Percentiles rank a stretch among this genome's conserved stretches.
Evolutionary conservation across 139 green algal species (phyloP).

Genomic region (Tetraselmis striata): DNA sequence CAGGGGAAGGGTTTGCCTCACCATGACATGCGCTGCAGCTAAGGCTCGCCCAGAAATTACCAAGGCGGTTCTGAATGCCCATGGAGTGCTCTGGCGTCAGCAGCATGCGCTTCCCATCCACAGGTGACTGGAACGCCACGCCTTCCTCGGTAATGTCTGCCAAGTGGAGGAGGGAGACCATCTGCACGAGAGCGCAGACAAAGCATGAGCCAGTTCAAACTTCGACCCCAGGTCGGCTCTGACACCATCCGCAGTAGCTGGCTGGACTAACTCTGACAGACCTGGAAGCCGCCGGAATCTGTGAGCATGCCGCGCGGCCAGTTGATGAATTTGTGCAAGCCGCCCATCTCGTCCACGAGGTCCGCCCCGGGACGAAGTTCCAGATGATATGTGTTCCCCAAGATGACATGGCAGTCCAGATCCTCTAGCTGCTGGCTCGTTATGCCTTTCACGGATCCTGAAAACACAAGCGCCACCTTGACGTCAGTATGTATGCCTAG

Average conservation of each 20-base stretch:
- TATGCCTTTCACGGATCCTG: constrained; percentile 27
- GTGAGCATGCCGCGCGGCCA: constrained; percentile 76
- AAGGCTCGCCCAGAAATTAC: constrained; percentile 17
- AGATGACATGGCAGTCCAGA: constrained; percentile 79
- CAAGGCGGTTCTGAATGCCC: constrained; percentile 77
- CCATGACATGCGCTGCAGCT: constrained; percentile 16
- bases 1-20: not conserved
- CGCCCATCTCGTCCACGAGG: constrained; percentile 67
- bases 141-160: constrained; percentile 89
- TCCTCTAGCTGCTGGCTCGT: constrained; percentile 60
- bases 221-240: too few relatives aligned
- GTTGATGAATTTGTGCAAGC: constrained; percentile 87
- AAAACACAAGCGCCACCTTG: too few relatives aligned
- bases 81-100: constrained; percentile 94
- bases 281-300: constrained; percentile 72
- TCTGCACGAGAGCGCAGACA: constrained; percentile 35
- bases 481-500: too few relatives aligned
- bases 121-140: constrained; percentile 76
- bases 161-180: constrained; percentile 84
- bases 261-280: constrained; percentile 37
- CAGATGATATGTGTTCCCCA: constrained; percentile 94
- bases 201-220: not conserved
- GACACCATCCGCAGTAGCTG: too few relatives aligned
- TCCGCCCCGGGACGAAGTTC: constrained; percentile 60
- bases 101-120: constrained; percentile 82